Evolutionary conservation across 306 rosid species (phyloP), one percentile per base, ranked within the genome.

Genomic region (Cicer cuneatum): DNA sequence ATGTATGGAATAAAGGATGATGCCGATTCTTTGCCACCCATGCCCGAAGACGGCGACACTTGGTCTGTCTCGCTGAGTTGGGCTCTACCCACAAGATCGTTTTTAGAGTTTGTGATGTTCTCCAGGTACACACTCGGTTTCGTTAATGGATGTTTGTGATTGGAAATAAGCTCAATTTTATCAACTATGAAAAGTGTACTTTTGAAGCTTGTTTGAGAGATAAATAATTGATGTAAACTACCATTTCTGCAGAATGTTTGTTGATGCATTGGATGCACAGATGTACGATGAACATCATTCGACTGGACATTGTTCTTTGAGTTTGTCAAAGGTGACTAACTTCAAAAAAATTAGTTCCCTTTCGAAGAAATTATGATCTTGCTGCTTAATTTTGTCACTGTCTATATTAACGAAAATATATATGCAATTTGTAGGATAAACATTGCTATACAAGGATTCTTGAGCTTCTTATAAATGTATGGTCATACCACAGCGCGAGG

Each of bases 401-500:
- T 16, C 29, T 10, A 74, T 29, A 35, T 59, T 37, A 64, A 53
- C 65, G 58, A 15, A 46, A 19, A 2, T n/a, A 40, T 76, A 38
- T 40, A 10, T 11, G 8, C 43, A 40, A 85, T 62, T 70, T 73
- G 72, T 89, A 95, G 99, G 99, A 95, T 79, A 95, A 90, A 54
- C 86, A 85, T 61, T 95, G 99, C 77, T 95, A 95, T 71, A 85
- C 99, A 0, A 88, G 93, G 77, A 86, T 95, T 78, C 98, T 95
- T 0, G 99, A 92, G 78, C 85, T 95, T 13, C 90, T 92, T 2
- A 79, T 92, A 12, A 95, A 95, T 59, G 88, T 95, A 11, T 95
- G 99, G 99, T 91, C 96, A 0, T 92, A 95, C 87, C 99, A 95
- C 81, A 92, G 97, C 47, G 98, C 93, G 0, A 83, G 99, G 76